Evolutionary conservation across 2,329 filamentous ascomycete genomes (phyloP), one percentile per base, ranked within the genome.

Genomic region (Epichloe aotearoae): DNA sequence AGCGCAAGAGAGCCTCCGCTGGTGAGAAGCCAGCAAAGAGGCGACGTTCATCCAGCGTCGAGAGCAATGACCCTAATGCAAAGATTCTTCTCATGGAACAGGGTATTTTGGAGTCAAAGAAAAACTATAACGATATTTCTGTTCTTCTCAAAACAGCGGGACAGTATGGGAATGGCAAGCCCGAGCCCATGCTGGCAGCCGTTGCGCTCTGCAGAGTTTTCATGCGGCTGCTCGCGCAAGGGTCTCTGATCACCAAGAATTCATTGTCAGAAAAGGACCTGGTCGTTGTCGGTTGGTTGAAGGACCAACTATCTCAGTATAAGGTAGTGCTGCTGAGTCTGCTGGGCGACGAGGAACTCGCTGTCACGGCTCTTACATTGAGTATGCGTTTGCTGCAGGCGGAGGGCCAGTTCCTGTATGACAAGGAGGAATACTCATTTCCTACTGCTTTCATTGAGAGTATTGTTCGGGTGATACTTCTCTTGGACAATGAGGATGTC

Each of bases 91-190:
- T 80, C 50, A 76, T 96, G 50, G 90, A 96, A 69, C 75, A 80
- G 55, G 83, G 86, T 52, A 89, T 97, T 50, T 69, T 89, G 54
- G 83, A 93, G 66, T 95, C 89, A 47, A 86, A 82, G 62, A 88
- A 89, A 66, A 80, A 95, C 68, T 95, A 94, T 74, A 95, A 95
- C 73, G 88, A 95, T 63, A 91, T 97, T 61, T 76, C 80, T 7
- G 79, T 76, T 11, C 70, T 97, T 38, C 72, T 95, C 44, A 75
- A 75, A 41, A 76, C 59, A 15, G 66, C 68, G 43, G 81, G 59
- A 68, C 80, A 38, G 64, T 64, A 61, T 47, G 56, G 76, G 60
- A 71, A 69, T 37, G 69, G 71, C 30, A 66, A 75, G 3, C 66
- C 72, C 2, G 77, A 83, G 42, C 72, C 79, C 4, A 71, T 87